Conservation (phyloP, 345 rosid species). For the Populus euphratica region DNA sequence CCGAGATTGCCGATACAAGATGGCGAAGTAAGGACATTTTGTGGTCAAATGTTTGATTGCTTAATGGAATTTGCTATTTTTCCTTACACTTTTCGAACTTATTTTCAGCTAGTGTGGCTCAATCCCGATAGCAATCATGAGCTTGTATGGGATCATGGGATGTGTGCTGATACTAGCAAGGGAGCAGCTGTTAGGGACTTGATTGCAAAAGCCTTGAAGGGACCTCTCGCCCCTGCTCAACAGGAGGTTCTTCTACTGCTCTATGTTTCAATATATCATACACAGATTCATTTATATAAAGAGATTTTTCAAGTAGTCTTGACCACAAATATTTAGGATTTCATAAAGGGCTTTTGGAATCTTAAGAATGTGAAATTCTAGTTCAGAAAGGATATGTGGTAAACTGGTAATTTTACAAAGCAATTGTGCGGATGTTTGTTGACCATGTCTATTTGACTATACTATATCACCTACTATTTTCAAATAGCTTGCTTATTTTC, state of each 20-base stretch:
- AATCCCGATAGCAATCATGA: slow-evolving; percentile 93
- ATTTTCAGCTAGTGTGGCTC: slow-evolving; percentile 83
- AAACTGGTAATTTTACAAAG: background rate
- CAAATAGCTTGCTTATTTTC: background rate
- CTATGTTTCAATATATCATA: background rate
- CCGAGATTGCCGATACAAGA: slow-evolving; percentile 74
- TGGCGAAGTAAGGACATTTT: slow-evolving; percentile 56
- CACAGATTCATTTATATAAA: background rate
- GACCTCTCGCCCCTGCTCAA: slow-evolving; percentile 71
- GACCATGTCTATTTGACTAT: background rate
- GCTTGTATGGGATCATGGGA: slow-evolving; percentile 92
- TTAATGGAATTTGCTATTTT: slow-evolving; percentile 9
- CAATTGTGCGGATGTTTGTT: background rate
- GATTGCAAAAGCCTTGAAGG: slow-evolving; percentile 80
- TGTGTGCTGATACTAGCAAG: slow-evolving; percentile 99
- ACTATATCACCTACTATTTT: background rate
- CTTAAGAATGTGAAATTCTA: background rate
- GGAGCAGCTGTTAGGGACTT: slow-evolving; percentile 84
- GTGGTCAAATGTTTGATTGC: background rate
- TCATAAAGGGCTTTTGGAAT: background rate
- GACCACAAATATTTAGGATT: background rate
- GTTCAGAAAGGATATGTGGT: background rate
- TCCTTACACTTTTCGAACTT: slow-evolving; percentile 7
- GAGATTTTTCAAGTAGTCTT: background rate
- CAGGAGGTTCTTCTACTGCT: slow-evolving; percentile 51